Percentiles rank a stretch among this genome's conserved stretches.
Conservation (phyloP, 2,329 filamentous ascomycete genomes). For the Gnomoniopsis smithogilvyi region DNA sequence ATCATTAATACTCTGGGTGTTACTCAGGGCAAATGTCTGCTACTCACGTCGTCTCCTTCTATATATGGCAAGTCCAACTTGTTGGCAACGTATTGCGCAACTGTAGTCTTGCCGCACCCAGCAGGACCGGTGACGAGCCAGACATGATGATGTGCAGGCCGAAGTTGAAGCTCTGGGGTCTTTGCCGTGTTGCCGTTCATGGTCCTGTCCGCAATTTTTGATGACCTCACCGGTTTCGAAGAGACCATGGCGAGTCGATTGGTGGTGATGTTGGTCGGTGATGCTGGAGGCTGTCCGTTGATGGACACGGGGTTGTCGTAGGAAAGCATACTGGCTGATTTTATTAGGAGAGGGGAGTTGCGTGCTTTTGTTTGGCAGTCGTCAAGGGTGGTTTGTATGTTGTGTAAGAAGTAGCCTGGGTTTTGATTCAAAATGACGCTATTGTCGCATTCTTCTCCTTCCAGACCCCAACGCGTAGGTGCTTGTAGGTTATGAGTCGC, state of each 20-base stretch:
- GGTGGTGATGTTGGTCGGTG: slow-evolving; percentile 25
- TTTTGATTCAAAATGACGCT: neutral
- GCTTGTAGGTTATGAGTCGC: neutral
- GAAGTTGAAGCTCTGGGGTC: slow-evolving; percentile 21
- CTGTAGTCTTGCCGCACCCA: slow-evolving; percentile 75
- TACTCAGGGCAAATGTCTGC: neutral
- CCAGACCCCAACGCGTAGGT: neutral
- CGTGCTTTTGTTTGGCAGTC: neutral
- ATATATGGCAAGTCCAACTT: slow-evolving; percentile 67
- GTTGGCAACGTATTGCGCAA: slow-evolving; percentile 63
- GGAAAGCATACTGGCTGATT: slow-evolving; percentile 41
- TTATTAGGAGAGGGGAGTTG: neutral
- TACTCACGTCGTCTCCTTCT: slow-evolving; percentile 72
- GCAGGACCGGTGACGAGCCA: slow-evolving; percentile 79
- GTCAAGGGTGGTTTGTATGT: neutral
- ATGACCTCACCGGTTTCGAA: slow-evolving; percentile 23
- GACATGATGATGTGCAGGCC: slow-evolving; percentile 59
- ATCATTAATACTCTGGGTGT: neutral
- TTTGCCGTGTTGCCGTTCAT: slow-evolving; percentile 28
- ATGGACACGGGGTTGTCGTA: slow-evolving; percentile 45
- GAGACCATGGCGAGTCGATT: slow-evolving; percentile 25
- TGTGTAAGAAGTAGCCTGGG: neutral
- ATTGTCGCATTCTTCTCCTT: neutral
- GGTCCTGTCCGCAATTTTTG: slow-evolving; percentile 26
- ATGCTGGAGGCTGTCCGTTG: slow-evolving; percentile 34